These are phyloP conservation scores for Fusarium vanettenii DNA, from an alignment of 2,329 filamentous ascomycete genomes.

Conservation along the genomic window DNA sequence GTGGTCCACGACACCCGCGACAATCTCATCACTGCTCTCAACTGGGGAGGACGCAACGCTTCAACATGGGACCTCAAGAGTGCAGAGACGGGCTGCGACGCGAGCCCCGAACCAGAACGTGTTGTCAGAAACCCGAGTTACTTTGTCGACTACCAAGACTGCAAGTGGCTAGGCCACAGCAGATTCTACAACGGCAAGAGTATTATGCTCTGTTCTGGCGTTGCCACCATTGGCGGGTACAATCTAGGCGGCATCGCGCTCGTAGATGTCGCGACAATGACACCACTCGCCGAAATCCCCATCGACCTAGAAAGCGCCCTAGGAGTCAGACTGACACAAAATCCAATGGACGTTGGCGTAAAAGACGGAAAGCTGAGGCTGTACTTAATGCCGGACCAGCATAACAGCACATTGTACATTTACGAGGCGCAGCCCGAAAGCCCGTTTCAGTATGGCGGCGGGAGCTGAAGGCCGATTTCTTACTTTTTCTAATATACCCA, in stretches of 20 bases:
- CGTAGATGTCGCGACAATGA: slow-evolving; percentile 58
- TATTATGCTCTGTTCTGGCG: slow-evolving; percentile 61
- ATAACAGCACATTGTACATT: slow-evolving; percentile 58
- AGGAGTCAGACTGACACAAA: slow-evolving; percentile 58
- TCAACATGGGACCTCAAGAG: slow-evolving; percentile 49
- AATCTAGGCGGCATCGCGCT: slow-evolving; percentile 59
- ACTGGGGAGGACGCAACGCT: slow-evolving; percentile 59
- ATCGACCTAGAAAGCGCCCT: slow-evolving; percentile 54
- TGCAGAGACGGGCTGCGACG: slow-evolving; percentile 27
- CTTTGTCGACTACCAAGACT: slow-evolving; percentile 64
- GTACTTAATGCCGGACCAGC: slow-evolving; percentile 61
- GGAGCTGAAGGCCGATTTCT: neutral
- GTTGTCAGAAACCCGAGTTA: slow-evolving; percentile 53
- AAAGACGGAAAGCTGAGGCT: slow-evolving; percentile 57
- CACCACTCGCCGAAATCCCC: slow-evolving; percentile 58
- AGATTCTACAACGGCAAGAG: slow-evolving; percentile 49
- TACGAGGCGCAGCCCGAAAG: slow-evolving; percentile 54
- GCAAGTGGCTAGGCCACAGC: slow-evolving; percentile 60
- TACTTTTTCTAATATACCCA: neutral
- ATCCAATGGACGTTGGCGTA: slow-evolving; percentile 59
- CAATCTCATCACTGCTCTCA: slow-evolving; percentile 53
- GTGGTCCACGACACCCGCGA: slow-evolving; percentile 55
- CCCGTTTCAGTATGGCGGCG: slow-evolving; percentile 35
- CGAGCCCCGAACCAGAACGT: slow-evolving; percentile 23
- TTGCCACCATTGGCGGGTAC: slow-evolving; percentile 51